Evolutionary conservation across 371 early-diverging fungal species (phyloP), one percentile per base, ranked within the genome.

Genomic region (Mortierella sp.): DNA sequence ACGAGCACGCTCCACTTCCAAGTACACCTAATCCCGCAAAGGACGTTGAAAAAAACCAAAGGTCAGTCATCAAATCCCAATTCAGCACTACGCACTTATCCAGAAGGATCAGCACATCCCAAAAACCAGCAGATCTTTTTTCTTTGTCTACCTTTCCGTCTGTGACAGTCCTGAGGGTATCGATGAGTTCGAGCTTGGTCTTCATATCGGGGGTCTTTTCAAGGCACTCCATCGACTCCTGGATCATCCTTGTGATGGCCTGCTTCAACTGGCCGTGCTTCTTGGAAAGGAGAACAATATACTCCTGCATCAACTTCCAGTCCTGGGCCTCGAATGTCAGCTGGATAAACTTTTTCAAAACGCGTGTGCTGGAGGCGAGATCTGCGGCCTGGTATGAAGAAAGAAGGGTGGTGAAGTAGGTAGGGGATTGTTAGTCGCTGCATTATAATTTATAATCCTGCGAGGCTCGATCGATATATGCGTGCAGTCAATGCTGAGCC

Each of bases 1-100:
- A 21, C 98, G 94, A 37, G 99, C 99, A 46, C 98, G 93, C 88
- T 98, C 98, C 14, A 98, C 97, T 90, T 99, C 99, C 14, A 99
- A 98, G 87, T 96, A 98, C 71, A 99, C 98, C 96, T 96, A 67
- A 46, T 9, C 21, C 46, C 37, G 69, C 16, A 28, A 37, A 16
- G 16, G 5, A n/a, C 28, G 24, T 43, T 26, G 34, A 50, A 10
- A 19, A 37, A 13, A 48, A 61, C 31, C 31, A 61, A 34, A 19
- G 61, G 61, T 61, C 16, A 61, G 61, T 19, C 31, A 61, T 34
- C 19, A 6, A 6, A 26, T 14, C 43, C 5, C 46, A 8, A 28
- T n/a, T 26, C 48, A 26, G n/a, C 16, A 26, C 19, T 14, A 46
- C 11, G 43, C 14, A n/a, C 1, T 24, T 40, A 44, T 44, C 46